These are phyloP conservation scores for Oidiodendron maius DNA, from an alignment of 495 filamentous ascomycete species.

Conservation along the genomic window DNA sequence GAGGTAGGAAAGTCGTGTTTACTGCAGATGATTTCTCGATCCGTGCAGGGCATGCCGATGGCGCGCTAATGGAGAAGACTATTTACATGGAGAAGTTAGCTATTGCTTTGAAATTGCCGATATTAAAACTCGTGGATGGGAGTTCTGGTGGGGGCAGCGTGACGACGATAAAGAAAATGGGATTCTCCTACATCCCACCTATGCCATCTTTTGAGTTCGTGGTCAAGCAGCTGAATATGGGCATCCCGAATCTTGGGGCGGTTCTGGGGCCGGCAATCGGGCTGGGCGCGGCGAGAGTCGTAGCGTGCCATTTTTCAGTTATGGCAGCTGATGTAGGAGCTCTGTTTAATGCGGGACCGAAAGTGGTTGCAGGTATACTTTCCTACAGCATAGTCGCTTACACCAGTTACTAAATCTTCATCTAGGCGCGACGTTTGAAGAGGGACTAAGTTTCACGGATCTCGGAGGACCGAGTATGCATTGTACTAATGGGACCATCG, in stretches of 20 bases:
- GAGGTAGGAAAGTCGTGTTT: conserved; percentile 48
- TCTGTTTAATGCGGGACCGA: conserved; percentile 58
- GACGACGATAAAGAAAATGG: conserved; percentile 47
- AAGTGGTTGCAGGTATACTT: conserved; percentile 47
- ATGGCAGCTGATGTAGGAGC: conserved; percentile 58
- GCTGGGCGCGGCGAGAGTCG: conserved; percentile 54
- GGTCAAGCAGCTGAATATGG: conserved; percentile 52
- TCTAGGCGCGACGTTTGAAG: conserved; percentile 48
- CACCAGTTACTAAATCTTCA: conserved; percentile 45
- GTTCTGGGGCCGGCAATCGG: conserved; percentile 59
- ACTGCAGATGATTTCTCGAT: conserved; percentile 62
- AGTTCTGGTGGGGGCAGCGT: conserved; percentile 57
- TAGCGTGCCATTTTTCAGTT: conserved; percentile 58
- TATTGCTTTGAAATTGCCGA: conserved; percentile 44
- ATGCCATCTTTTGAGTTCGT: conserved; percentile 43
- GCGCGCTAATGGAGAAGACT: conserved; percentile 50
- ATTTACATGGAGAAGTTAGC: conserved; percentile 53
- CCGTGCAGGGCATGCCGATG: conserved; percentile 57
- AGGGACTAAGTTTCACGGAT: conserved; percentile 48
- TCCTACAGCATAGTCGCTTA: too few species aligned
- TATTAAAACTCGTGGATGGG: conserved; percentile 59
- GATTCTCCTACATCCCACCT: conserved; percentile 52
- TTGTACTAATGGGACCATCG: conserved; percentile 60
- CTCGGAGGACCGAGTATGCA: conserved; percentile 54
- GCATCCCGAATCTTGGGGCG: conserved; percentile 57